These are phyloP conservation scores for Mucor saturninus DNA, from an alignment of 371 early-diverging fungal genomes.

Conservation along the genomic window DNA sequence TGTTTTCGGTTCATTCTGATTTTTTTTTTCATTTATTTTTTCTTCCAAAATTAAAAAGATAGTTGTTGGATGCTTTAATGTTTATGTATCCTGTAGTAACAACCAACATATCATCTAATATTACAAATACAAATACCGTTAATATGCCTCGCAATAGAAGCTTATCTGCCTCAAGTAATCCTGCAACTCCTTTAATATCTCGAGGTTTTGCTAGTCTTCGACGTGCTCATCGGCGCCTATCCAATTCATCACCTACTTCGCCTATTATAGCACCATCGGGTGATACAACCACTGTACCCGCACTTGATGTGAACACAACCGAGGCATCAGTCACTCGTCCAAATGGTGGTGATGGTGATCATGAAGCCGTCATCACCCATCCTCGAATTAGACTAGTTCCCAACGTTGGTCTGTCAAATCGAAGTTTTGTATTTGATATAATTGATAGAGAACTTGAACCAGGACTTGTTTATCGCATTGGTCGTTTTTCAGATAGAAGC, in stretches of 20 bases:
- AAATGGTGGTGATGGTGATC: background rate
- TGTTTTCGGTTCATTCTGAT: no score
- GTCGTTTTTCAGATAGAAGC: conserved; percentile 81
- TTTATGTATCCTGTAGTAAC: conserved; percentile 11
- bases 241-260: conserved; percentile 20
- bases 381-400: conserved; percentile 79
- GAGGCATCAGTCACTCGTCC: background rate
- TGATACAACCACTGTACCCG: background rate
- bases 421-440: conserved; percentile 82
- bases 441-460: conserved; percentile 79
- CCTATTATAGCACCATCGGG: conserved; percentile 8
- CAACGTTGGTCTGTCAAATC: conserved; percentile 66
- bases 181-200: conserved; percentile 36
- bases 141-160: conserved; percentile 43
- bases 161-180: conserved; percentile 19
- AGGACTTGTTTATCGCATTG: conserved; percentile 72
- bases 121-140: conserved; percentile 6
- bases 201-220: conserved; percentile 45
- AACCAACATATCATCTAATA: conserved; percentile 1
- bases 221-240: conserved; percentile 35
- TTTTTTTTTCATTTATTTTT: no score
- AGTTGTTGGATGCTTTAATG: background rate
- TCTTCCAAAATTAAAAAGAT: no score
- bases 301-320: background rate
- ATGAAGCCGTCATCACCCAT: conserved; percentile 1